These are phyloP conservation scores for Neurospora sp. DNA, from an alignment of 495 filamentous ascomycete genomes.

Conservation along the genomic window DNA sequence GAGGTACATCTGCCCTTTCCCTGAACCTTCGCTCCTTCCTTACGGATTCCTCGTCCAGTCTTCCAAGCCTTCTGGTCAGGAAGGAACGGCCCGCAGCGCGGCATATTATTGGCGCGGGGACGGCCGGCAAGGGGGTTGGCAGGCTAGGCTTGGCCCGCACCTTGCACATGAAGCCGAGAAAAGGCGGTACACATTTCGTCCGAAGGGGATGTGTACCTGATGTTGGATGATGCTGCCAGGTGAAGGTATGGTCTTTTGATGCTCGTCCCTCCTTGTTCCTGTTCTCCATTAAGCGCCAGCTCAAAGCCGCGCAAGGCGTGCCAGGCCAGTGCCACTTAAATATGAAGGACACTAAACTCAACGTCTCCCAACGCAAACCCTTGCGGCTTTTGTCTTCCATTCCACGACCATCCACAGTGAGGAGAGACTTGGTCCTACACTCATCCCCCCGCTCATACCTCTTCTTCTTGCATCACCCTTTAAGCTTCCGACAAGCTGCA, in stretches of 20 bases:
- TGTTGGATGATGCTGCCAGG: constrained; percentile 2
- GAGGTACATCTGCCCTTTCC: no score
- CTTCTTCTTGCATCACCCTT: background rate
- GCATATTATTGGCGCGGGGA: no score
- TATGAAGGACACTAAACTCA: background rate
- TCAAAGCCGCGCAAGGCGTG: background rate
- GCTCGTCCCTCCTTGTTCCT: background rate
- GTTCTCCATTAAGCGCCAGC: background rate
- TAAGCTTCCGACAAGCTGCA: background rate
- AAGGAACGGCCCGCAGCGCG: no score
- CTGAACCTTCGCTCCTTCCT: no score
- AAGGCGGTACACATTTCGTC: no score
- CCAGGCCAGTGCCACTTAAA: background rate
- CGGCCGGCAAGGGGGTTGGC: no score
- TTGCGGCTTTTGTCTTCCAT: background rate
- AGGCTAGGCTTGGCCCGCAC: background rate
- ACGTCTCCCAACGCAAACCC: background rate
- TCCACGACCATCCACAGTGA: background rate
- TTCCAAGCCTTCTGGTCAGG: no score
- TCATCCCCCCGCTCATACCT: background rate
- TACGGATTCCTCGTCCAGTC: no score
- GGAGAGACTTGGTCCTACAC: background rate
- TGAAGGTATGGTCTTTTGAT: constrained; percentile 22
- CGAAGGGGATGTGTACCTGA: no score
- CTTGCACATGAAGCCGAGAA: constrained; percentile 15